These are phyloP conservation scores for Urochloa ruziziensis DNA, from an alignment of 176 grass and related monocot species.

Conservation along the genomic window DNA sequence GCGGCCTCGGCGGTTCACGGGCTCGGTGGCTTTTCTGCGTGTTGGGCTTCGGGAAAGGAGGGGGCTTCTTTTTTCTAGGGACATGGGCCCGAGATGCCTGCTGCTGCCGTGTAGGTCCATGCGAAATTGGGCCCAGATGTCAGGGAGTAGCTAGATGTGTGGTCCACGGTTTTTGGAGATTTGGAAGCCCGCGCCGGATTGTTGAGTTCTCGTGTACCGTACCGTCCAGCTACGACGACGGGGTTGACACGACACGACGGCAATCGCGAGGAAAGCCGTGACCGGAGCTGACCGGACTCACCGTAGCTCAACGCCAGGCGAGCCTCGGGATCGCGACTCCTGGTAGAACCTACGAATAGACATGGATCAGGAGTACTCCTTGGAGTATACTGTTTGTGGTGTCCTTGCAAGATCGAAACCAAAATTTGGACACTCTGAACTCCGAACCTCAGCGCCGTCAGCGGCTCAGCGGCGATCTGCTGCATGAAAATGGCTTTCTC, in stretches of 20 bases:
- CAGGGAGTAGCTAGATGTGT: neutral
- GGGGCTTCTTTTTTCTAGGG: conserved; percentile 10
- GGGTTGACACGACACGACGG: neutral
- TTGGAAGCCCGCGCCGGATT: neutral
- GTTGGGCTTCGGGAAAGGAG: conserved; percentile 6
- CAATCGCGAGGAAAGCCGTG: neutral
- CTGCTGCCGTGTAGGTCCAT: neutral
- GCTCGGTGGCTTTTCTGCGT: neutral
- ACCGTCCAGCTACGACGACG: neutral
- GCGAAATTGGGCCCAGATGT: neutral
- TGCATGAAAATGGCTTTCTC: too few relatives aligned
- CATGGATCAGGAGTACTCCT: too few relatives aligned
- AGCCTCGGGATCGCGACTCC: neutral
- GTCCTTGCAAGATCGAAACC: too few relatives aligned
- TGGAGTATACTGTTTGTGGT: too few relatives aligned
- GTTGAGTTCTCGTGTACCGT: neutral
- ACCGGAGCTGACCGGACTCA: neutral
- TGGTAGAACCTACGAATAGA: too few relatives aligned
- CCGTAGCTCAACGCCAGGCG: neutral
- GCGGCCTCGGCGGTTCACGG: neutral
- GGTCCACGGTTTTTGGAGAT: neutral
- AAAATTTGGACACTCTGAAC: too few relatives aligned
- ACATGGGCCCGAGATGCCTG: neutral
- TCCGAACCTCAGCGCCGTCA: too few relatives aligned
- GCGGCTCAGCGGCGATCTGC: too few relatives aligned